Base-by-base conservation (phyloP, 305 asterid species). In the Fraxinus angustifolia region DNA sequence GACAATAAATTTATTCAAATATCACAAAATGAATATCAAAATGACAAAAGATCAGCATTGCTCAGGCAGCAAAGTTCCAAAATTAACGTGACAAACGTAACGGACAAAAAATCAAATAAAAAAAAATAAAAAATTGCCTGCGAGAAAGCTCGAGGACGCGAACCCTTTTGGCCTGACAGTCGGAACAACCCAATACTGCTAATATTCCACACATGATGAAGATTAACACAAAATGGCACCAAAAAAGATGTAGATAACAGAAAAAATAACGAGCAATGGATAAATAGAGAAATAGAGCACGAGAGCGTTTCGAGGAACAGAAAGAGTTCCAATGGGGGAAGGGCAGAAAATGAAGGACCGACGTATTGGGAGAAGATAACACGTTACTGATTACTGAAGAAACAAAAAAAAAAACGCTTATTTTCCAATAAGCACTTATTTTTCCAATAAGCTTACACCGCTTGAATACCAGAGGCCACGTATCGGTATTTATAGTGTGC, bases 61-160 rank as follows among this genome's bases (percentile, higher is more conserved):
- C 71, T 19, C 11, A 60, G 31, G 31, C 70, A 19, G 31, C 33
- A 21, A 60, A 60, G 71, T 21, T 19, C 71, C 71, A 23, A 11
- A 56, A 79, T 23, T 30, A 14, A 40, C 77, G 19, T 36, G 58
- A 35, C 67, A 72, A 36, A 26, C 71, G 71, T 60, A 60, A 60
- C 21, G 71, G 16, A 19, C 33, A 21, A 60, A 23, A 0, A 75
- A 67, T 6, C 19, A 31, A 21, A 23, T 2, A 2, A 31, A 76
- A 0, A 3, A 31, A 73, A 73, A 81, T 11, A 26, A 4, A 31
- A 73, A 79, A 33, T 90, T 89, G 81, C 98, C 99, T 90, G 90
- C 98, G 98, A 40, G 99, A 96, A 77, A 96, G 99, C 95, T 96
- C 99, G 85, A 96, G 99, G 21, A 96, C 99, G 78, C 98, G 98